Evolutionary conservation across 2,329 filamentous ascomycete genomes (phyloP).

Genomic region (Hypoxylon sp.): DNA sequence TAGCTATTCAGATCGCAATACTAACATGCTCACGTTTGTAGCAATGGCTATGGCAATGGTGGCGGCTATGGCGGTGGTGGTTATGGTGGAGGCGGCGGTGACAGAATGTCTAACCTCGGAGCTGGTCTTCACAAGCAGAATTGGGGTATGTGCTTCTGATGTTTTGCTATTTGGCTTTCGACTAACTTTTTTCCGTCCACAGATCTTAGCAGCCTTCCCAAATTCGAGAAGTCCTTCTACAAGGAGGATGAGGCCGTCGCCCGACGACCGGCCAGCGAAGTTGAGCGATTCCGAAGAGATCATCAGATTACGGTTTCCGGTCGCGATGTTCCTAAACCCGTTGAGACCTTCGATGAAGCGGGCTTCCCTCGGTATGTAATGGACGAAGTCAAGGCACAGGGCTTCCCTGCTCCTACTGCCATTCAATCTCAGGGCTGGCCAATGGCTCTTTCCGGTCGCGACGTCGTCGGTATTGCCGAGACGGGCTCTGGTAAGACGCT

Average conservation of each 20-base stretch:
- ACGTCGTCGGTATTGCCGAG: conserved; percentile 99
- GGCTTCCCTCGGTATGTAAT: conserved; percentile 98
- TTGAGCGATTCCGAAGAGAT: conserved; percentile 88
- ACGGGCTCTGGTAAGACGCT: conserved; percentile 99
- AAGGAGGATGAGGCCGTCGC: conserved; percentile 90
- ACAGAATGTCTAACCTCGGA: conserved; percentile 94
- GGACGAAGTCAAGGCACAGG: conserved; percentile 98
- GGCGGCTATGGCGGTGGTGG: conserved; percentile 67
- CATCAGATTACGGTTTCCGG: conserved; percentile 89
- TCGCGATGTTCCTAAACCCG: conserved; percentile 87
- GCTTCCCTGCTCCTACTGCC: conserved; percentile 91
- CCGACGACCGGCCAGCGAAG: conserved; percentile 80
- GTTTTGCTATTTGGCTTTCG: conserved; percentile 38
- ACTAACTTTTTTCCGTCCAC: conserved; percentile 49
- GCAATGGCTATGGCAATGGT: conserved; percentile 64
- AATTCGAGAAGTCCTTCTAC: conserved; percentile 99
- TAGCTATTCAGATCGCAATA: conserved; percentile 56
- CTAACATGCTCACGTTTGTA: conserved; percentile 61
- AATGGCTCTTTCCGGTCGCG: conserved; percentile 97
- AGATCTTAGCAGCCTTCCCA: conserved; percentile 86
- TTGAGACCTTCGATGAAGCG: conserved; percentile 97
- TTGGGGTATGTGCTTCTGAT: conserved; percentile 77
- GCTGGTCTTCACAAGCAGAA: conserved; percentile 87
- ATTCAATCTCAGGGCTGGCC: conserved; percentile 99
- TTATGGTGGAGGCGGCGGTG: conserved; percentile 75